A percentile compares a stretch with the other conserved stretches of the same genome.
phyloP scores from a whole-genome alignment of 768 basidiomycete genomes.

The Boletellus sp. region DNA sequence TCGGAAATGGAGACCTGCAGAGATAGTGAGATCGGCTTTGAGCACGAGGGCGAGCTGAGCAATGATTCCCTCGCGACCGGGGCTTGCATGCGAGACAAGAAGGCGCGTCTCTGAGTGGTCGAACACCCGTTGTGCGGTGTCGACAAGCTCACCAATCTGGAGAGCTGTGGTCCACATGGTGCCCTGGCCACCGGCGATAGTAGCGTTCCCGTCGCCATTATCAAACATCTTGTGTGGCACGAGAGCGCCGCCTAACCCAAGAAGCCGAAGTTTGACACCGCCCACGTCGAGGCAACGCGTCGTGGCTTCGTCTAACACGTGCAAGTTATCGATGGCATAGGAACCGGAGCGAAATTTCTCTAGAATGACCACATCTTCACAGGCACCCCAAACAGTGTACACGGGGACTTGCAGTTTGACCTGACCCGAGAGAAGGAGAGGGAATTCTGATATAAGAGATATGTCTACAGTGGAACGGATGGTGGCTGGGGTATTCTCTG shows the following conservation, averaged over 20 bases:
- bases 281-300: slow-evolving; percentile 88
- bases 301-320: slow-evolving; percentile 93
- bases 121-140: slow-evolving; percentile 92
- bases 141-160: slow-evolving; percentile 96
- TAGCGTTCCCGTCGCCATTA: slow-evolving; percentile 89
- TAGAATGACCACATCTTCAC: slow-evolving; percentile 89
- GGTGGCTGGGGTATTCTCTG: slow-evolving; percentile 61
- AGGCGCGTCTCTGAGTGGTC: slow-evolving; percentile 93
- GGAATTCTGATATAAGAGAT: slow-evolving; percentile 89
- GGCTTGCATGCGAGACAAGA: slow-evolving; percentile 87
- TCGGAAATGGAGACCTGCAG: slow-evolving; percentile 95
- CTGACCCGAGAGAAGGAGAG: slow-evolving; percentile 83
- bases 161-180: slow-evolving; percentile 99
- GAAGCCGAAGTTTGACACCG: slow-evolving; percentile 86
- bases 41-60: slow-evolving; percentile 84
- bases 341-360: slow-evolving; percentile 87
- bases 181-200: slow-evolving; percentile 97
- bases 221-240: slow-evolving; percentile 95
- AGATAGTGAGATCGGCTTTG: slow-evolving; percentile 92
- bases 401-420: slow-evolving; percentile 91
- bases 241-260: slow-evolving; percentile 95
- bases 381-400: slow-evolving; percentile 95
- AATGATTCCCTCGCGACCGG: slow-evolving; percentile 90
- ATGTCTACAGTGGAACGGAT: slow-evolving; percentile 76
- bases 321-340: slow-evolving; percentile 85